Evolutionary conservation across 106 monocot species (phyloP), one percentile per base, ranked within the genome.

Genomic region (Vanilla planifolia): DNA sequence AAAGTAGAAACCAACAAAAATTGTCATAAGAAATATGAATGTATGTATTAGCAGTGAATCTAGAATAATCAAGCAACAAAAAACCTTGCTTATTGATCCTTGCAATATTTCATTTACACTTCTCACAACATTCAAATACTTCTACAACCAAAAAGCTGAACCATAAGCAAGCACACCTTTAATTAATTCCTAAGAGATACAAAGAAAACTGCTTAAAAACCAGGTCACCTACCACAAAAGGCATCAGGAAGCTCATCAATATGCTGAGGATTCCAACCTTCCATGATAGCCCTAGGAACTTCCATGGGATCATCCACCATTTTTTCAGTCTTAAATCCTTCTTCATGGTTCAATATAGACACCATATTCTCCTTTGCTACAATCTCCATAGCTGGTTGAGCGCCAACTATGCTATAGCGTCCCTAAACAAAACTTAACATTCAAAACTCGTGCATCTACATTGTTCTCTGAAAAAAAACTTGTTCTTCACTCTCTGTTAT

Each of bases 361-460:
- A 93, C 93, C 46, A 21, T 34, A 59, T 93, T 79, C 66, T 88
- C 85, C 77, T 80, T 82, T 9, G 93, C 93, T 28, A 89, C 85
- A 25, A 93, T 80, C 65, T 93, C 93, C 79, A 93, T 85, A 9
- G 82, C 79, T 11, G 93, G 93, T 37, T 89, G 88, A 19, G 89
- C 93, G 33, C 93, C 93, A 35, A 93, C 79, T 17, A 79, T 78
- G 52, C 93, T 88, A 43, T 93, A 93, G 13, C 93, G 73, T 20
- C 93, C 93, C 93, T 93, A 32, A 51, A 29, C 0, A 68, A 11
- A 22, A 50, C 17, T 35, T 14, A 48, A 23, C 33, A 13, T 30
- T 21, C 13, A 28, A 52, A 36, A 33, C 21, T 35, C 3, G 9
- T 20, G 11, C 34, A 0, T 32, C 28, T 53, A 30, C 30, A 32